phyloP scores from a whole-genome alignment of 2,329 filamentous ascomycete genomes.

The Paecilomyces sp. region DNA sequence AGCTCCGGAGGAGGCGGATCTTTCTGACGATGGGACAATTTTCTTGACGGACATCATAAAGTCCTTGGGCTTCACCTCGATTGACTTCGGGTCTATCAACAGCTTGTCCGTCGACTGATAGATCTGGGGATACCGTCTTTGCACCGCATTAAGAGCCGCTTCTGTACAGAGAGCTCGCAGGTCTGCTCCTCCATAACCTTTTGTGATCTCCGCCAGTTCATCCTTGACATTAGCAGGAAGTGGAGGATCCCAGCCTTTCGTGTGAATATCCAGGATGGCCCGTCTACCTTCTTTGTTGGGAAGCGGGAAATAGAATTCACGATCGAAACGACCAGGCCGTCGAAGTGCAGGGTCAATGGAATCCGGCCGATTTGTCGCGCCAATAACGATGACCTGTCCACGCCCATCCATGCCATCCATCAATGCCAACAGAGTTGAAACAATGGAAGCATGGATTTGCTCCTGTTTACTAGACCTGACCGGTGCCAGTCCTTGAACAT shows the following conservation, averaged over 20 bases:
- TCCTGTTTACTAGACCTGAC: slow-evolving; percentile 97
- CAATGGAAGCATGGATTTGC: slow-evolving; percentile 96
- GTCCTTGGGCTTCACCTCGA: slow-evolving; percentile 82
- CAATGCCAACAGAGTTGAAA: slow-evolving; percentile 83
- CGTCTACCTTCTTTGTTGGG: slow-evolving; percentile 74
- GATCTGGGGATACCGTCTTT: slow-evolving; percentile 92
- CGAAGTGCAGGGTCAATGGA: slow-evolving; percentile 95
- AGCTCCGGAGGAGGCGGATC: slow-evolving; percentile 78
- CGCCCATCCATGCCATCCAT: slow-evolving; percentile 99
- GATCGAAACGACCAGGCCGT: slow-evolving; percentile 87
- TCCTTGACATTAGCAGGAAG: slow-evolving; percentile 72
- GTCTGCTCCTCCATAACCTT: slow-evolving; percentile 95
- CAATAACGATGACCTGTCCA: slow-evolving; percentile 96
- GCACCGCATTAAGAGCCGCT: slow-evolving; percentile 89
- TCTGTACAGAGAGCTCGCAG: slow-evolving; percentile 91
- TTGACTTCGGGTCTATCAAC: slow-evolving; percentile 75
- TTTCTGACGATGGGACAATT: slow-evolving; percentile 88
- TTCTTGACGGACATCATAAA: slow-evolving; percentile 98
- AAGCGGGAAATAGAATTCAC: slow-evolving; percentile 96
- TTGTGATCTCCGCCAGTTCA: slow-evolving; percentile 75
- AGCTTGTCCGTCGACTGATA: slow-evolving; percentile 87
- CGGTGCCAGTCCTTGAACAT: slow-evolving; percentile 60
- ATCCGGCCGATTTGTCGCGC: slow-evolving; percentile 94
- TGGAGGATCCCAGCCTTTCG: slow-evolving; percentile 77
- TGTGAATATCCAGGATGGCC: slow-evolving; percentile 91